phyloP scores from a whole-genome alignment of 1,139 yeast genomes.

The Geotrichum restrictum region DNA sequence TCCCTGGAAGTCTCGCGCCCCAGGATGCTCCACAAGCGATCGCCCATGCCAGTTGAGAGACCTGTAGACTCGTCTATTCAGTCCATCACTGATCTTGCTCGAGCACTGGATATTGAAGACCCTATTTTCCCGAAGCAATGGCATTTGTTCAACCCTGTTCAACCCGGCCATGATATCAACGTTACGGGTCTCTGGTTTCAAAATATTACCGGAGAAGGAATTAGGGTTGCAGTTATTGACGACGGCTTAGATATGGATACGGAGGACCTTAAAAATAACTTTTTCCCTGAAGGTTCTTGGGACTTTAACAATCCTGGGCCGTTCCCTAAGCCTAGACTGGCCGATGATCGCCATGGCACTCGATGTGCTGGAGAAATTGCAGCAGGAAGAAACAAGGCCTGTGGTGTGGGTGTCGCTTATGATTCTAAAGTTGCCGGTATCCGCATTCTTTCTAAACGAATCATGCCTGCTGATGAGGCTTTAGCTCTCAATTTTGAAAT shows the following conservation, averaged over 20 bases:
- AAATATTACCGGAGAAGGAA: conserved; percentile 78
- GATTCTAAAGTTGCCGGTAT: conserved; percentile 84
- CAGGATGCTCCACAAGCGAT: conserved; percentile 16
- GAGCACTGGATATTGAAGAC: conserved; percentile 63
- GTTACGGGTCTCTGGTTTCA: conserved; percentile 82
- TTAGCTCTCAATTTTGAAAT: conserved; percentile 75
- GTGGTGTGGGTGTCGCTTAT: conserved; percentile 95
- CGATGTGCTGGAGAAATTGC: conserved; percentile 98
- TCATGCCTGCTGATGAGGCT: conserved; percentile 88
- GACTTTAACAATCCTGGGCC: conserved; percentile 78
- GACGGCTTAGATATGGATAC: conserved; percentile 87
- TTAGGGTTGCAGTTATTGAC: conserved; percentile 77
- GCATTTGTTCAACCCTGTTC: conserved; percentile 74
- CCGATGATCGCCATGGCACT: conserved; percentile 94
- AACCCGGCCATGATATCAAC: conserved; percentile 81
- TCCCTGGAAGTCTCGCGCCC: conserved; percentile 18
- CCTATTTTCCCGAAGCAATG: conserved; percentile 82
- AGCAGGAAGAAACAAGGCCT: conserved; percentile 70
- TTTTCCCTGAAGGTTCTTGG: conserved; percentile 74
- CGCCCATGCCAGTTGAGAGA: conserved; percentile 15
- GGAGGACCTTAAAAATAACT: conserved; percentile 67
- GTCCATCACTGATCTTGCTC: conserved; percentile 33
- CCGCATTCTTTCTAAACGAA: conserved; percentile 74
- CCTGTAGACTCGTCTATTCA: conserved; percentile 27
- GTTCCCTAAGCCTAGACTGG: conserved; percentile 72